Evolutionary conservation across 2,329 filamentous ascomycete species (phyloP).

Genomic region (Monilinia vaccinii-corymbosi): DNA sequence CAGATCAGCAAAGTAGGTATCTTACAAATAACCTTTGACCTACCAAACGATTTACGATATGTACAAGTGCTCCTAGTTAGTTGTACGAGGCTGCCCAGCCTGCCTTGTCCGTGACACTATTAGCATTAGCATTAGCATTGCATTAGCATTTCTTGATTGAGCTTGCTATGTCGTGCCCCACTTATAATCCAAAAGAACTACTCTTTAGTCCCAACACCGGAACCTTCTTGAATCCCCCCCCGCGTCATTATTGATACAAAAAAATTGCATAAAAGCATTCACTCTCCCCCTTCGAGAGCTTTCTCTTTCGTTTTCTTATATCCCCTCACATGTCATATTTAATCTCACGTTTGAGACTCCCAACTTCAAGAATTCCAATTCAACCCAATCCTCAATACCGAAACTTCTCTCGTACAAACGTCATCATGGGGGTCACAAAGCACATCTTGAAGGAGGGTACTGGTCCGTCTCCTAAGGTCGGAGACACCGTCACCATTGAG

Average conservation of each 20-base stretch:
- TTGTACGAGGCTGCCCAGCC: not conserved
- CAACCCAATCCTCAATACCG: constrained; percentile 10
- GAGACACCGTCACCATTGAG: constrained; percentile 75
- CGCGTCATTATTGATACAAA: not conserved
- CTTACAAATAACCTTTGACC: no score
- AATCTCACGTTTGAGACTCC: constrained; percentile 3
- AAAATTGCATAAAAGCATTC: constrained; percentile 9
- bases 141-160: no score
- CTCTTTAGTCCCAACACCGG: not conserved
- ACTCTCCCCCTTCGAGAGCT: not conserved
- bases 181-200: not conserved
- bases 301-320: not conserved
- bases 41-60: no score
- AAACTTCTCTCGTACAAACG: constrained; percentile 24
- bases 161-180: not conserved
- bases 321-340: constrained; percentile 13
- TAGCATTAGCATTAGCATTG: no score
- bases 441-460: constrained; percentile 52
- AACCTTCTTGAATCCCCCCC: not conserved
- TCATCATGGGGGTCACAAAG: constrained; percentile 65
- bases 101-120: not conserved
- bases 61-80: no score
- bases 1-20: no score
- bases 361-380: constrained; percentile 7
- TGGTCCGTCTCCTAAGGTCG: constrained; percentile 45